phyloP scores from a whole-genome alignment of 768 basidiomycete genomes.

The Nidularia pulvinata region DNA sequence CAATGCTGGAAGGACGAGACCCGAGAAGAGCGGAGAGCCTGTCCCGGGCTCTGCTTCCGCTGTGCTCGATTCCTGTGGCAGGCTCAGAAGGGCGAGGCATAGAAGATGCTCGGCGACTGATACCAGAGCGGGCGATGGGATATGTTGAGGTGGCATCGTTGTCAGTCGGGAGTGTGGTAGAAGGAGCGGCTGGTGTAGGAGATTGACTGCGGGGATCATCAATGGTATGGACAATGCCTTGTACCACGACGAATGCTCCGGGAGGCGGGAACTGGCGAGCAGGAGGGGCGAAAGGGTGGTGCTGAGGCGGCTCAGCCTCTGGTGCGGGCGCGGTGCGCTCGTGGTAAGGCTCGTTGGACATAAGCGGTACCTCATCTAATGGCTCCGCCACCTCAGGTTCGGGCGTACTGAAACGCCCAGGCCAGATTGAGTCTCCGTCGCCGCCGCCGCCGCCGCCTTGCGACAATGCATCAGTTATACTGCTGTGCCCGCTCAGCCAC shows the following conservation, averaged over 20 bases:
- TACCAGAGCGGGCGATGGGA: constrained; percentile 15
- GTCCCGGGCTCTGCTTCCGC: constrained; percentile 18
- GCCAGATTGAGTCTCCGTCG: background rate
- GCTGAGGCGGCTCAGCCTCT: background rate
- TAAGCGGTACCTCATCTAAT: background rate
- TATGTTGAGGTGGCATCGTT: background rate
- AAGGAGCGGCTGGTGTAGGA: constrained; percentile 7
- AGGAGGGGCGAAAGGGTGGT: constrained; percentile 14
- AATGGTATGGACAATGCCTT: constrained; percentile 81
- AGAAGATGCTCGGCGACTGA: constrained; percentile 10
- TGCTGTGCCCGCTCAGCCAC: constrained; percentile 2
- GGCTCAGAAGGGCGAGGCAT: background rate
- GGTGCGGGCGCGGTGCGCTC: constrained; percentile 2
- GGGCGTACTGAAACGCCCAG: too few species aligned
- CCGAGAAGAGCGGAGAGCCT: constrained; percentile 31
- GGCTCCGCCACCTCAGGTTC: background rate
- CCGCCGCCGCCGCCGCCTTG: background rate
- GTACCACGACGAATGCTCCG: constrained; percentile 80
- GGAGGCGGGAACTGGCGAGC: constrained; percentile 67
- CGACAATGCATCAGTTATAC: background rate
- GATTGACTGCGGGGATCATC: constrained; percentile 47
- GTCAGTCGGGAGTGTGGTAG: constrained; percentile 7
- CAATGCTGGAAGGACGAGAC: constrained; percentile 25
- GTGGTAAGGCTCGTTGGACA: constrained; percentile 8
- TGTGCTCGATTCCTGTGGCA: background rate